Percentiles rank a stretch among this genome's conserved stretches.
phyloP scores from a whole-genome alignment of 306 rosid genomes.

The Cajanus cajan region DNA sequence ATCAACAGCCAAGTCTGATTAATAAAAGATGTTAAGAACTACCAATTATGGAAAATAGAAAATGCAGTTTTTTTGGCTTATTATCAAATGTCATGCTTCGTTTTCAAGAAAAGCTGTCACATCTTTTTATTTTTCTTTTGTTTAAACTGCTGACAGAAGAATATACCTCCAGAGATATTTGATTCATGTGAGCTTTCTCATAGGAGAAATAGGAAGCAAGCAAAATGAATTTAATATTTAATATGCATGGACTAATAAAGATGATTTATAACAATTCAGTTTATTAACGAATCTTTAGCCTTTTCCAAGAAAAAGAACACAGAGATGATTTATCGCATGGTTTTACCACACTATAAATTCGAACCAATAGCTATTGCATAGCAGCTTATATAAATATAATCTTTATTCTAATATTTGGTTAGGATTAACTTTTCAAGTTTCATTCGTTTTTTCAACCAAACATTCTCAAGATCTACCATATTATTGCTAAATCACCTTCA shows the following conservation, averaged over 20 bases:
- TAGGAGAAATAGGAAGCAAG: conserved; percentile 4
- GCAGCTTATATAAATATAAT: conserved; percentile 14
- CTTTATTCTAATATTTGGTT: not conserved
- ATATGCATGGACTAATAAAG: not conserved
- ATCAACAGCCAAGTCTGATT: too few relatives aligned
- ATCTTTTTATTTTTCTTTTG: not conserved
- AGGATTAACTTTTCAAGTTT: not conserved
- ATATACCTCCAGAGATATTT: conserved; percentile 20
- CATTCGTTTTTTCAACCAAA: not conserved
- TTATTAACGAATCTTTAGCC: too few relatives aligned
- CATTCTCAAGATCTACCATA: not conserved
- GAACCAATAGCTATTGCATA: conserved; percentile 12
- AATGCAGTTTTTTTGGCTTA: not conserved
- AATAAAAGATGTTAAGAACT: not conserved
- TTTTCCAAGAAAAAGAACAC: too few relatives aligned
- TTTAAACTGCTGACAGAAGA: not conserved
- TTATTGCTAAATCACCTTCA: conserved; percentile 7
- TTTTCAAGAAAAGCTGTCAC: not conserved
- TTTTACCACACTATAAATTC: not conserved
- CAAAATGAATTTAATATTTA: not conserved
- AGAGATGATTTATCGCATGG: not conserved
- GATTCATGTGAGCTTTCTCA: conserved; percentile 27
- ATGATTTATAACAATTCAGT: too few relatives aligned
- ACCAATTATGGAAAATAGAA: not conserved
- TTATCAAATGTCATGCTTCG: not conserved